phyloP scores from a whole-genome alignment of 2,329 filamentous ascomycete species.

The Neopestalotiopsis clavispora region DNA sequence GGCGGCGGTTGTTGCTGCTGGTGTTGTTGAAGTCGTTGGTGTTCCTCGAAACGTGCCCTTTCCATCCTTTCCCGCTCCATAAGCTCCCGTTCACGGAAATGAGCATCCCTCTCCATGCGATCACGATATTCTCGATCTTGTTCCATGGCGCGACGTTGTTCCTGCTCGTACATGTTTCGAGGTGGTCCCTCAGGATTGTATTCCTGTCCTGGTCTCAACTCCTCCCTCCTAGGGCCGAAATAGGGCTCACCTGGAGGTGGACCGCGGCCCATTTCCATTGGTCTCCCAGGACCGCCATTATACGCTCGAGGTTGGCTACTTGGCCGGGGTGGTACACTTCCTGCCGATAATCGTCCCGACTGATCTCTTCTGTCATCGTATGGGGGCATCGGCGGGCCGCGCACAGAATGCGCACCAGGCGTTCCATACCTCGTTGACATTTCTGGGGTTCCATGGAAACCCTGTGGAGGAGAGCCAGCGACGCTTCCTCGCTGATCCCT shows the following conservation, averaged over 20 bases:
- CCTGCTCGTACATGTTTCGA: conserved; percentile 55
- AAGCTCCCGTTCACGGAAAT: conserved; percentile 52
- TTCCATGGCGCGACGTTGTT: conserved; percentile 54
- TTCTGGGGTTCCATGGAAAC: conserved; percentile 59
- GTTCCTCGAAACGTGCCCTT: conserved; percentile 41
- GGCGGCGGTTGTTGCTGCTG: conserved; percentile 37
- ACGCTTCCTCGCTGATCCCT: conserved; percentile 46
- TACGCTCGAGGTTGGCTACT: conserved; percentile 59
- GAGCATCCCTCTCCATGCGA: conserved; percentile 42
- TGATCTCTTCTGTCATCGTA: conserved; percentile 52
- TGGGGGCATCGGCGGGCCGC: conserved; percentile 51
- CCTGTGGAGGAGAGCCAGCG: conserved; percentile 52
- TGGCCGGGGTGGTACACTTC: conserved; percentile 50
- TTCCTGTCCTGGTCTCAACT: conserved; percentile 48
- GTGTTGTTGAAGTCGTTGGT: conserved; percentile 36
- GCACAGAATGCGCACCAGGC: conserved; percentile 58
- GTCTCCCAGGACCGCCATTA: conserved; percentile 48
- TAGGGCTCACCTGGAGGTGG: conserved; percentile 41
- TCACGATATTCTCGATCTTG: conserved; percentile 49
- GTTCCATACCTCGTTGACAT: conserved; percentile 60
- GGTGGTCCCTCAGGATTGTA: conserved; percentile 58
- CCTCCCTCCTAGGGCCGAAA: conserved; percentile 54
- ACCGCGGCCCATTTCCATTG: conserved; percentile 51
- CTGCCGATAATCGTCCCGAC: conserved; percentile 35
- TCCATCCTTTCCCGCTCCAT: conserved; percentile 49